phyloP scores from a whole-genome alignment of 169 alveolate species.

The Plasmodium fragile region DNA sequence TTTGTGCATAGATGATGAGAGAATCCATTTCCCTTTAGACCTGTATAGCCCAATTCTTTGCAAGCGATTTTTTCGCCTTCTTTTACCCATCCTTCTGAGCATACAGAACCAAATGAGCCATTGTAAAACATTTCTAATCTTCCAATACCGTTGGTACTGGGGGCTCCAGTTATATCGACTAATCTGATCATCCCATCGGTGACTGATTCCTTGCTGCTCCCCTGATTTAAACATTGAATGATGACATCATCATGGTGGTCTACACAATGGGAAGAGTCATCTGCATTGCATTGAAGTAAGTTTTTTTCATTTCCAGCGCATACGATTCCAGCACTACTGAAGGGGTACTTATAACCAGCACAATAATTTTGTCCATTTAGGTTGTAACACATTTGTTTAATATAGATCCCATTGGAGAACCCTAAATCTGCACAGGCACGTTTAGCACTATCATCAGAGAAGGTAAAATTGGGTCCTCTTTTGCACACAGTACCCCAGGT shows the following conservation, averaged over 20 bases:
- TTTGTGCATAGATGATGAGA: slow-evolving; percentile 88
- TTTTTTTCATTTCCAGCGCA: slow-evolving; percentile 87
- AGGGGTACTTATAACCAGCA: slow-evolving; percentile 87
- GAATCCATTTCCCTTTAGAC: slow-evolving; percentile 88
- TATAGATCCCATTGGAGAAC: slow-evolving; percentile 85
- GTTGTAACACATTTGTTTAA: slow-evolving; percentile 82
- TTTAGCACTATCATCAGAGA: slow-evolving; percentile 87
- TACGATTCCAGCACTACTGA: slow-evolving; percentile 86
- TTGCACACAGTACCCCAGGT: slow-evolving; percentile 87
- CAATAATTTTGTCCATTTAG: slow-evolving; percentile 89
- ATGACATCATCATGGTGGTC: slow-evolving; percentile 89
- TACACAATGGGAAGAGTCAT: slow-evolving; percentile 88
- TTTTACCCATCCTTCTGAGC: slow-evolving; percentile 89
- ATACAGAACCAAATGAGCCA: slow-evolving; percentile 84
- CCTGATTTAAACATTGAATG: slow-evolving; percentile 85
- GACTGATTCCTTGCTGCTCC: slow-evolving; percentile 76
- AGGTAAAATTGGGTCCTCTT: slow-evolving; percentile 84
- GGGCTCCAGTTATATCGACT: slow-evolving; percentile 88
- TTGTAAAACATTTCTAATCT: slow-evolving; percentile 61
- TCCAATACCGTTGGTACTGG: slow-evolving; percentile 83
- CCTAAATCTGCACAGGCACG: slow-evolving; percentile 90
- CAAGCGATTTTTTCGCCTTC: slow-evolving; percentile 89
- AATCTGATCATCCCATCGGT: slow-evolving; percentile 86
- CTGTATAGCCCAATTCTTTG: slow-evolving; percentile 88
- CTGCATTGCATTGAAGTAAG: slow-evolving; percentile 84